phyloP scores from a whole-genome alignment of 2,329 filamentous ascomycete genomes.

The Fusarium subglutinans region DNA sequence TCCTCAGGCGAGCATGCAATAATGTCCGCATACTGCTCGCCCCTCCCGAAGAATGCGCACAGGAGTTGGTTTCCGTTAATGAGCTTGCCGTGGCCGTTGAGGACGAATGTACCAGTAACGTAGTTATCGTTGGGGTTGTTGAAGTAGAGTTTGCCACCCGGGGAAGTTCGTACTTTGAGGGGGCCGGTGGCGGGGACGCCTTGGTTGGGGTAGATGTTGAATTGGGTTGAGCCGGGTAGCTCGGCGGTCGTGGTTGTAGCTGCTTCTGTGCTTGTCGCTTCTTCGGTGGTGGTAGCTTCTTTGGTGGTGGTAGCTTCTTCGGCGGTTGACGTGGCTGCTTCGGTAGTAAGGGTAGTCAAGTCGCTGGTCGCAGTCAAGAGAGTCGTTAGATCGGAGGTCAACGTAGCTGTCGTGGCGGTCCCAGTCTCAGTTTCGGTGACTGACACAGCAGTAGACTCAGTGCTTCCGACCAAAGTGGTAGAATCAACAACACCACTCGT shows the following conservation, averaged over 20 bases:
- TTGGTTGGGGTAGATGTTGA: not conserved
- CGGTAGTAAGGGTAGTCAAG: not conserved
- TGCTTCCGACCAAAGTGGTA: not conserved
- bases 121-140: no score
- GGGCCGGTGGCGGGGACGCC: not conserved
- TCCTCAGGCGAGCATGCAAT: no score
- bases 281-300: not conserved
- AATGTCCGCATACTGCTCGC: not conserved
- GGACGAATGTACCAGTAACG: no score
- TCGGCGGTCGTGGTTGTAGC: not conserved
- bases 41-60: not conserved
- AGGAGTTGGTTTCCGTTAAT: not conserved
- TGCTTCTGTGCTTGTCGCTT: no score
- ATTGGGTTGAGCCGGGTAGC: not conserved
- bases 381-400: not conserved
- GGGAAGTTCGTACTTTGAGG: not conserved
- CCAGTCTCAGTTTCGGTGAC: not conserved
- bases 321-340: not conserved
- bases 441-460: not conserved
- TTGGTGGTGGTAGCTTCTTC: not conserved
- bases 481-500: not conserved
- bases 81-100: not conserved
- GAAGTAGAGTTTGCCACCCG: no score
- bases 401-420: not conserved
- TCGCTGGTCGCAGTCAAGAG: not conserved